Conservation (phyloP, 176 grass and related monocot genomes). For the Calamus simplicifolius region DNA sequence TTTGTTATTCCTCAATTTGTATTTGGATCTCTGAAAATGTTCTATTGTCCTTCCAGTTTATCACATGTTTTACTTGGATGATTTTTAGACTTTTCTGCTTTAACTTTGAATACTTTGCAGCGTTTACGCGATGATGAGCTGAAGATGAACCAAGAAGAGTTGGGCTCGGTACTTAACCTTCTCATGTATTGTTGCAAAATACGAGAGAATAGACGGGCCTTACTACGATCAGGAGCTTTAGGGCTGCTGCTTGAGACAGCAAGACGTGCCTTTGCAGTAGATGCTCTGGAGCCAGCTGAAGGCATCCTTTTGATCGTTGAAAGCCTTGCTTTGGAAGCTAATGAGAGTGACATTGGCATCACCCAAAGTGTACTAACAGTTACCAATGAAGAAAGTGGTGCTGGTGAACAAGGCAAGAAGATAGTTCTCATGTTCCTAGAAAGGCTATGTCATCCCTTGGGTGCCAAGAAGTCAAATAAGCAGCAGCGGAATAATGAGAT, state of each 20-base stretch:
- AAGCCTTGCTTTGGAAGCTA: constrained; percentile 93
- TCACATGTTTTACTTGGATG: too few relatives aligned
- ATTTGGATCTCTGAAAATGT: too few relatives aligned
- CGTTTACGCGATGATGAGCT: constrained; percentile 70
- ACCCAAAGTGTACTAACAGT: constrained; percentile 73
- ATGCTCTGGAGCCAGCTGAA: constrained; percentile 93
- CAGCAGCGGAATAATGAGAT: constrained; percentile 98
- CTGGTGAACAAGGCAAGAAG: constrained; percentile 81
- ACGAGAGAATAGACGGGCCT: constrained; percentile 82
- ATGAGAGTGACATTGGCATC: constrained; percentile 95
- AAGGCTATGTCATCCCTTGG: constrained; percentile 57
- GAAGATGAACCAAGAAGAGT: constrained; percentile 82
- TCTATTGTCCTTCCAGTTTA: too few relatives aligned
- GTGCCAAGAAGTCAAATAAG: constrained; percentile 86
- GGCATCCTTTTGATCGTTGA: constrained; percentile 97
- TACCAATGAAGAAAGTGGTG: constrained; percentile 63
- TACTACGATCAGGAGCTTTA: constrained; percentile 62
- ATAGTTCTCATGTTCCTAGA: constrained; percentile 98
- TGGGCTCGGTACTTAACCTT: constrained; percentile 80
- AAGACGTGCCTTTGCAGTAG: constrained; percentile 76
- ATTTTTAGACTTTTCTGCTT: not conserved
- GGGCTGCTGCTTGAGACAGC: constrained; percentile 86
- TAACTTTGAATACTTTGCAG: constrained; percentile 27
- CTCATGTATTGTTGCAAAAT: constrained; percentile 94
- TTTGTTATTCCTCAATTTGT: too few relatives aligned